Evolutionary conservation across 2,329 filamentous ascomycete species (phyloP).

Genomic region (Stemphylium beticola): DNA sequence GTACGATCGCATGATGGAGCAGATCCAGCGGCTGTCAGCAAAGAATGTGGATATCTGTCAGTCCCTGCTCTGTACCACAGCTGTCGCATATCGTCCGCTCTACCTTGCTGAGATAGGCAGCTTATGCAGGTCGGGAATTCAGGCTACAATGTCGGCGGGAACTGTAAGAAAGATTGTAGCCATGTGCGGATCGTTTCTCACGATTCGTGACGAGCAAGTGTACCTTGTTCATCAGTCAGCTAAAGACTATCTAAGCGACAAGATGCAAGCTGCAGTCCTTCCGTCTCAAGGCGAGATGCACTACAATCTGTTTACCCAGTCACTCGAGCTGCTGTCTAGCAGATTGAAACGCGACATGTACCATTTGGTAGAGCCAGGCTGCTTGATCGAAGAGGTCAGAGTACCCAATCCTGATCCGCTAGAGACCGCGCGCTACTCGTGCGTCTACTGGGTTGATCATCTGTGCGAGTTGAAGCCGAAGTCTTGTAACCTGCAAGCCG

Average conservation of each 20-base stretch:
- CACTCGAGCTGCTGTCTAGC: conserved; percentile 9
- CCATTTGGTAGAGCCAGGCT: conserved; percentile 10
- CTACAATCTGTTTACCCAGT: background rate
- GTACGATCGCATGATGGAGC: too few relatives aligned
- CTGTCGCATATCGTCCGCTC: too few relatives aligned
- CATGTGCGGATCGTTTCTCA: background rate
- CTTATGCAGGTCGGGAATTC: background rate
- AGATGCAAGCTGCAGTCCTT: background rate
- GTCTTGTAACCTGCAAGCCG: too few relatives aligned
- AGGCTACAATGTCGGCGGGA: too few relatives aligned
- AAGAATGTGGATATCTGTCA: too few relatives aligned
- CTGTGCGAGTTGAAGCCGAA: too few relatives aligned
- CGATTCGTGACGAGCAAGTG: too few relatives aligned
- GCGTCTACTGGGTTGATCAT: too few relatives aligned
- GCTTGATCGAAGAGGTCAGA: conserved; percentile 22
- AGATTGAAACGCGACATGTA: conserved; percentile 27
- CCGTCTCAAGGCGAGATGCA: background rate
- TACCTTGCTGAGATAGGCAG: conserved; percentile 41
- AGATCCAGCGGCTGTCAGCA: too few relatives aligned
- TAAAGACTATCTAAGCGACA: background rate
- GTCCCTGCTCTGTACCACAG: too few relatives aligned
- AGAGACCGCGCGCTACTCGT: too few relatives aligned
- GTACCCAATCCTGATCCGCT: conserved; percentile 33
- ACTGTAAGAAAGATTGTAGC: background rate
- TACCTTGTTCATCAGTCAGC: too few relatives aligned